phyloP scores from a whole-genome alignment of 148 eudicot species.

The Fagopyrum tataricum region DNA sequence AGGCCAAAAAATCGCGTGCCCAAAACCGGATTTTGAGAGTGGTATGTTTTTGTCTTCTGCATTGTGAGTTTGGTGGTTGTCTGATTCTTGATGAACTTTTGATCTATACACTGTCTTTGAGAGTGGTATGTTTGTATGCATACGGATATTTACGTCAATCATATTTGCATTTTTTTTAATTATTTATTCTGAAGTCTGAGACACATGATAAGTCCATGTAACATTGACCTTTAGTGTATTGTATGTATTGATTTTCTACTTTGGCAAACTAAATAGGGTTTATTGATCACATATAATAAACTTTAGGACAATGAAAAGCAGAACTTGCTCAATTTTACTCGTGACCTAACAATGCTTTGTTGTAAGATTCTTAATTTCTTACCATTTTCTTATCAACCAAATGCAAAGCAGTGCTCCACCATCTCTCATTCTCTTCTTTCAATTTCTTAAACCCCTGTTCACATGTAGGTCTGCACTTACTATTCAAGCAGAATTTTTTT shows the following conservation, averaged over 20 bases:
- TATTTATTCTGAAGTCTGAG: neutral
- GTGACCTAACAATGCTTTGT: neutral
- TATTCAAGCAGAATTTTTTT: neutral
- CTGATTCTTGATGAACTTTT: neutral
- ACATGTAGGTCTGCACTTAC: neutral
- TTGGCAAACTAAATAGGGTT: neutral
- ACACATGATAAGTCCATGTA: neutral
- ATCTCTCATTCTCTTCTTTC: too few relatives aligned
- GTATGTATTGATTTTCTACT: neutral
- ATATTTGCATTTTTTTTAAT: neutral
- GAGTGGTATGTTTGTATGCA: neutral
- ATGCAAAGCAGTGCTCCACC: too few relatives aligned
- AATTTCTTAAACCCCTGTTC: neutral
- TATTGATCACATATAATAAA: neutral
- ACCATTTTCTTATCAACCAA: too few relatives aligned
- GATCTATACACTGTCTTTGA: neutral
- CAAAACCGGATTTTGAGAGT: conserved; percentile 75
- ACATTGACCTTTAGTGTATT: neutral
- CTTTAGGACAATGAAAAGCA: neutral
- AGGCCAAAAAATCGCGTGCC: conserved; percentile 80
- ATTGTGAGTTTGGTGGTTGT: neutral
- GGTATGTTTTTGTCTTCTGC: conserved; percentile 32
- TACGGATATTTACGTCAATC: too few relatives aligned
- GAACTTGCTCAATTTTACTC: neutral
- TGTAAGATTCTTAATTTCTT: too few relatives aligned